phyloP scores from a whole-genome alignment of 345 rosid species.

The Eucalyptus grandis region DNA sequence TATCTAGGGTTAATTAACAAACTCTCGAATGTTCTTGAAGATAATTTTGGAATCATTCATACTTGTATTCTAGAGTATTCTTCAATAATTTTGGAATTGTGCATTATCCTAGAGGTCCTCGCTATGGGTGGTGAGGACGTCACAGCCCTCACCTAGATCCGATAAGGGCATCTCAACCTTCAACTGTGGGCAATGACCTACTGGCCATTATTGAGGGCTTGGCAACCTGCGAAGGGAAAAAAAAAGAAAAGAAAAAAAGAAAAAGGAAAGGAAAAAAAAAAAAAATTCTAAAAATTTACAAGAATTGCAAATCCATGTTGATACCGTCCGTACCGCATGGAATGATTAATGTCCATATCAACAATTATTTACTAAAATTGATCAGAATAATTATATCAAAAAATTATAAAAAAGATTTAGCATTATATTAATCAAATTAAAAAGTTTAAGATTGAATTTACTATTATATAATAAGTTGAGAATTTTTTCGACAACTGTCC shows the following conservation, averaged over 20 bases:
- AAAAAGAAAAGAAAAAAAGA: neutral
- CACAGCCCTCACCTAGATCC: accelerated
- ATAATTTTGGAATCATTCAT: neutral
- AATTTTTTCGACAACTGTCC: too few relatives aligned
- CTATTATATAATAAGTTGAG: neutral
- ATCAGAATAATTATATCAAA: accelerated
- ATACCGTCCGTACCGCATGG: accelerated
- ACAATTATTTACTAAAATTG: accelerated
- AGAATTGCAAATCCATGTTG: accelerated
- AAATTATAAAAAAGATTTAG: neutral
- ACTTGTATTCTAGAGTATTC: neutral
- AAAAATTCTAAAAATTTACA: neutral
- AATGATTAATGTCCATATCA: neutral
- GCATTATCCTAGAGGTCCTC: neutral
- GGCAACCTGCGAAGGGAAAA: accelerated
- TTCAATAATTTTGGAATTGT: neutral
- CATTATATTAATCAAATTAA: accelerated
- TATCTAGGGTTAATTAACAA: neutral
- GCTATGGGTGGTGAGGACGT: accelerated
- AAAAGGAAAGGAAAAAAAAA: neutral
- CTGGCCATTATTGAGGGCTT: neutral
- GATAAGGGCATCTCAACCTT: accelerated
- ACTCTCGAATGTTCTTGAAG: accelerated
- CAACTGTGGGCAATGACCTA: accelerated
- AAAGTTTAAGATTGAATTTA: neutral